Evolutionary conservation across 2,329 filamentous ascomycete genomes (phyloP), one percentile per base, ranked within the genome.

Genomic region (Parasarocladium wereldwijsianum): DNA sequence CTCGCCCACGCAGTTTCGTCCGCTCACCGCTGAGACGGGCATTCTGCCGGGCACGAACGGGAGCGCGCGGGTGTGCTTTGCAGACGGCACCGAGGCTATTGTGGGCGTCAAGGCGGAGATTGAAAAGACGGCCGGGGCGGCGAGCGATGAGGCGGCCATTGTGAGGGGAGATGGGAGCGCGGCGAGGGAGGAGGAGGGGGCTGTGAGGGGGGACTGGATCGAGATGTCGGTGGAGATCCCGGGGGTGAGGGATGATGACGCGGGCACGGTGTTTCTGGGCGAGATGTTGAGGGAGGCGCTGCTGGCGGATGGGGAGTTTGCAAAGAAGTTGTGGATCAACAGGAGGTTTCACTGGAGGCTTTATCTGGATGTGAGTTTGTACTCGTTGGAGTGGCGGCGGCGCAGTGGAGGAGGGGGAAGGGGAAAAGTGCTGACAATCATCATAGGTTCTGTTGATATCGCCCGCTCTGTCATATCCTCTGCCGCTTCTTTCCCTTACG

Each of bases 41-140:
- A 82, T 96, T 33, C 67, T 98, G 0, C 86, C 90, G 0, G 76
- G 77, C 26, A 79, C 87, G 11, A 93, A 96, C 47, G 90, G 90
- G 36, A 92, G 82, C 54, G 87, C 90, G 35, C 74, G 92, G 19
- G 79, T 98, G 26, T 93, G 87, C 41, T 92, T 96, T 50, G 76
- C 85, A 4, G 90, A 98, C 51, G 90, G 90, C 29, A 93, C 85
- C 2, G 90, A 98, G 55, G 90, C 90, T 6, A 78, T 98, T 36
- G 90, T 94, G 5, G 90, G 90, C 26, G 77, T 94, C 36, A 98
- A 96, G 58, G 85, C 83, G 1, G 87, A 96, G 57, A 82, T 96
- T 4, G 85, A 93, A 52, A 76, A 70, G 59, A 84, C 77, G 26
- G 40, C 42, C 12, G 39, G 41, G 22, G 40, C 37, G 24, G 46